These are phyloP conservation scores for Fomitopsis pulvina DNA, from an alignment of 768 basidiomycete genomes.

Conservation along the genomic window DNA sequence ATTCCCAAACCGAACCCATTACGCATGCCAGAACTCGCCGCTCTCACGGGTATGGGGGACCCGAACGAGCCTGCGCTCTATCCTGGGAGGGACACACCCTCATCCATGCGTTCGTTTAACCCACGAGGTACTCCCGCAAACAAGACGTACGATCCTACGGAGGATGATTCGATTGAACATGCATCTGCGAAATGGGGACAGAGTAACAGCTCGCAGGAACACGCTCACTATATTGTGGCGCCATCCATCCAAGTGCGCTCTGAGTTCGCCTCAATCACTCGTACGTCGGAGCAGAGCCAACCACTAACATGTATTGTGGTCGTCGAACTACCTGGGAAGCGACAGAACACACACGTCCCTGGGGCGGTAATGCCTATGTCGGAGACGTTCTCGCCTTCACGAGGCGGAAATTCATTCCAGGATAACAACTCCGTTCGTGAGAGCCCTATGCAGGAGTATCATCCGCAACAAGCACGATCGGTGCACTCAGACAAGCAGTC, in stretches of 20 bases:
- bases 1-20: neutral
- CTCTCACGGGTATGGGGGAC: conserved; percentile 85
- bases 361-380: conserved; percentile 20
- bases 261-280: conserved; percentile 79
- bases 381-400: neutral
- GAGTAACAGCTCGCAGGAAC: conserved; percentile 26
- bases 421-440: conserved; percentile 14
- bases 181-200: conserved; percentile 32
- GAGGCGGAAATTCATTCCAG: conserved; percentile 3
- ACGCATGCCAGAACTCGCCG: conserved; percentile 69
- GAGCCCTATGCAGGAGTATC: conserved; percentile 8
- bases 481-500: conserved; percentile 10
- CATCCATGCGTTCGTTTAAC: conserved; percentile 27
- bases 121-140: conserved; percentile 9
- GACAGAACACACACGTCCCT: conserved; percentile 29
- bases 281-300: conserved; percentile 64
- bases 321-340: conserved; percentile 84
- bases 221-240: conserved; percentile 72
- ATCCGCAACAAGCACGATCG: conserved; percentile 6
- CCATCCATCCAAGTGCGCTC: conserved; percentile 92
- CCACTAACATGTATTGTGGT: conserved; percentile 91
- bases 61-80: conserved; percentile 47
- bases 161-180: conserved; percentile 64
- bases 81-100: conserved; percentile 64
- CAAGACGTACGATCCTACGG: conserved; percentile 59